Evolutionary conservation across 139 green algal genomes (phyloP), one percentile per base, ranked within the genome.

Genomic region (Diplosphaera chodatii): DNA sequence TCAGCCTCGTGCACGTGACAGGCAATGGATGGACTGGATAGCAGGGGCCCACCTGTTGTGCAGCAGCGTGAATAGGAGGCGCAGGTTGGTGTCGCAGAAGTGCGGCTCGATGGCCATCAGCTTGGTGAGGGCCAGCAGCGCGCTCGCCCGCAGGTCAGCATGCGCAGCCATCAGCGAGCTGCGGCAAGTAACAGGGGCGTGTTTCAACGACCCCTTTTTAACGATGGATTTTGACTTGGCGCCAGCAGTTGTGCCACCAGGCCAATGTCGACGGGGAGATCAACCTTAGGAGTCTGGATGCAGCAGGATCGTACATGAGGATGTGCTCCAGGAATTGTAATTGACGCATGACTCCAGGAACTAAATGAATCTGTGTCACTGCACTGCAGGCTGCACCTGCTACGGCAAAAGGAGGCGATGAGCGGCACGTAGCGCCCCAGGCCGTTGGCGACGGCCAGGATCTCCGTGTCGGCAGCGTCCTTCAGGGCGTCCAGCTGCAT

Each of bases 71-170:
- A 94, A 93, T 29, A 96, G 67, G 23, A 96, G 72, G 32, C 72
- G 69, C 67, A 91, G 84, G 85, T 96, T 89, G 72, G 32, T 56
- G 68, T 90, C 88, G 75, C 93, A 98, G 78, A 91, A 94, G 22
- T 27, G 6, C 0, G 37, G 62, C 68, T 97, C 91, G 15, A 97
- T 74, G 15, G 83, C 86, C 93, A 98, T 98, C 15, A 98, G 78
- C 78, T 96, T 94, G 64, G 79, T 82, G 63, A 98, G 86, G 3
- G 91, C 88, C 23, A 96, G 78, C 66, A 97, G 68, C 0, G 91
- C 91, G 8, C 90, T 84, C 10, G 77, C 77, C 33, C 84, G 77
- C 55, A 98, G 80, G 15, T 74, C 32, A 1, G 76, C 34, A 55
- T 85, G 66, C 30, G 77, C 68, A 4, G 34, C 74, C 48, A 86